Base-by-base conservation (phyloP, 176 grass and related monocot genomes). In the Oryza officinalis region DNA sequence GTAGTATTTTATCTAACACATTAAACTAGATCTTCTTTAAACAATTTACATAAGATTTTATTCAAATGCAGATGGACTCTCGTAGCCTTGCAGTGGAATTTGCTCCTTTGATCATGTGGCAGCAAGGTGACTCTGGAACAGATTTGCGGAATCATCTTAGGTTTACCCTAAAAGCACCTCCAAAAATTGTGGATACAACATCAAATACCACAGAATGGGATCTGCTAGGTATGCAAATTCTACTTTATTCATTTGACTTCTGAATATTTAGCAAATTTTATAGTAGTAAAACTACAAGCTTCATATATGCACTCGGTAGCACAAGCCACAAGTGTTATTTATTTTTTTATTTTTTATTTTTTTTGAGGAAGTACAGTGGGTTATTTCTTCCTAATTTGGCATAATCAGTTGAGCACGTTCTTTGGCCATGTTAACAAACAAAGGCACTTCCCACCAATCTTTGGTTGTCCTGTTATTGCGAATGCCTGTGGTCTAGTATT, bases 1-100 rank as follows among this genome's bases (percentile, higher is more conserved):
- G 31, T 57, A 23, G 10, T 57, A 37, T 27, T 74, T 7, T 43
- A 31, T 60, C 11, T 71, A 85, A 57, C 70, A 59, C 52, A 41
- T 66, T 49, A 26, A 30, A 66, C 63, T 15, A 30, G 27, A 22
- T 31, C 20, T 11, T 14, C 76, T 72, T 72, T n/a, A 25, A 54
- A n/a, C 8, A 37, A 26, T 67, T 67, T 65, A 60, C 70, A 9
- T 44, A n/a, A 76, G 12, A 18, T 78, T 45, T 77, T 12, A 26
- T 75, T 43, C 41, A n/a, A 81, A 86, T 89, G 85, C 85, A 99
- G 96, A 99, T 99, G 93, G 89, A 99, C 71, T 91, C 96, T 72
- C 69, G 85, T 87, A 96, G 91, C 80, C 87, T 99, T 84, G 91
- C 96, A 70, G 84, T 96, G 78, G 96, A 99, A 90, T 84, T 99